Evolutionary conservation across 441 rosid genomes (phyloP).

Genomic region (Pelargonium exstipulatum): DNA sequence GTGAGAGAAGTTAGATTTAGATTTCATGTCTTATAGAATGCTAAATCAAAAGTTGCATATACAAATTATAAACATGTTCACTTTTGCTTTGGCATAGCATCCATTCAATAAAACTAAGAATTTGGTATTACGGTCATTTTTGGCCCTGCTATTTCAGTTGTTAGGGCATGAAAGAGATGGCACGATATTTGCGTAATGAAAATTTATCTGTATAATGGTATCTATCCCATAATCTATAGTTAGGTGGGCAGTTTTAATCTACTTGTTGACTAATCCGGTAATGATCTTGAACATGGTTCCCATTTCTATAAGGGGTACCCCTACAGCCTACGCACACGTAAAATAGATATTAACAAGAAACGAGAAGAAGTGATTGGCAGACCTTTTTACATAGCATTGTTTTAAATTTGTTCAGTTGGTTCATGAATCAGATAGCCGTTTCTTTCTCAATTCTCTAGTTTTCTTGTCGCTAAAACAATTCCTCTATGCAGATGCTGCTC

Average conservation of each 20-base stretch:
- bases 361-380: no score
- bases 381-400: no score
- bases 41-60: neutral
- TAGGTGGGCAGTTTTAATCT: no score
- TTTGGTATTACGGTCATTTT: neutral
- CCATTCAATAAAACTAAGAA: neutral
- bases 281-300: no score
- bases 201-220: no score
- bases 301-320: no score
- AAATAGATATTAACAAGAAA: no score
- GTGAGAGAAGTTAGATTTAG: neutral
- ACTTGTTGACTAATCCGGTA: no score
- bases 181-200: neutral
- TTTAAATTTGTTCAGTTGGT: neutral
- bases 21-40: neutral
- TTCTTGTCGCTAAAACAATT: neutral
- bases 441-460: neutral
- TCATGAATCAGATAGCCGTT: neutral
- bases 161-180: neutral
- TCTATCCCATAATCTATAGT: neutral
- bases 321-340: no score
- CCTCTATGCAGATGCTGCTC: constrained; percentile 33
- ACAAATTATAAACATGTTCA: neutral
- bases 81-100: neutral
- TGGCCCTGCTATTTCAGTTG: neutral